Evolutionary conservation across 257 asterid species (phyloP).

Genomic region (Avicennia marina): DNA sequence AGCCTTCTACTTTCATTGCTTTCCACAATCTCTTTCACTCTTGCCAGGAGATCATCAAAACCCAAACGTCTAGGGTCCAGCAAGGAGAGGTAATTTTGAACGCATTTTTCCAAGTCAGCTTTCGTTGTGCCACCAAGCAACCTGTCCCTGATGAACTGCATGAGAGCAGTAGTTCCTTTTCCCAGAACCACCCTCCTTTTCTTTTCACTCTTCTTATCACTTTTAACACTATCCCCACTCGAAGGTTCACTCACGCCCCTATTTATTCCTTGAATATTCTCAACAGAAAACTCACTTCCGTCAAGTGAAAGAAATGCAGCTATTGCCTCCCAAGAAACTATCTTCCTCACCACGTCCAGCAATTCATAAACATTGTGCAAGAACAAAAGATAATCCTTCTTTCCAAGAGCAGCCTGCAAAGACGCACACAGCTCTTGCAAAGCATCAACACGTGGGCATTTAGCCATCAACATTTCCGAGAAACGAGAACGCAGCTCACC

Average conservation of each 20-base stretch:
- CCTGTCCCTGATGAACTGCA: constrained; percentile 68
- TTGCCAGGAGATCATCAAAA: constrained; percentile 44
- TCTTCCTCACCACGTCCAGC: constrained; percentile 44
- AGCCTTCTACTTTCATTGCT: constrained; percentile 88
- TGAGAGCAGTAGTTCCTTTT: constrained; percentile 59
- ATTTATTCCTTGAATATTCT: constrained; percentile 19
- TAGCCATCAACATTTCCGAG: constrained; percentile 22
- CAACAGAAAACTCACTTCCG: constrained; percentile 37
- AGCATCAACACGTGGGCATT: constrained; percentile 22
- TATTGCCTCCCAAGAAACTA: constrained; percentile 71
- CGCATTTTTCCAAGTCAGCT: constrained; percentile 35
- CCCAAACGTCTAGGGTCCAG: constrained; percentile 49
- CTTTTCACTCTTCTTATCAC: constrained; percentile 54
- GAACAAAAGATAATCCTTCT: constrained; percentile 41
- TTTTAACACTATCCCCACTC: constrained; percentile 23
- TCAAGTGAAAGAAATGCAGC: constrained; percentile 64
- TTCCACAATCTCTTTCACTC: constrained; percentile 83
- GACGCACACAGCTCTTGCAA: constrained; percentile 31
- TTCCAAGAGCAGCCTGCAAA: constrained; percentile 29
- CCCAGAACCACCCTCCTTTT: constrained; percentile 70
- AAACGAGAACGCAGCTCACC: constrained; percentile 27
- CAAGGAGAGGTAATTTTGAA: constrained; percentile 29
- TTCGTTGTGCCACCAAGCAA: constrained; percentile 26
- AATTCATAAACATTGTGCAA: constrained; percentile 42
- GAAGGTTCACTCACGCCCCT: constrained; percentile 28